Conservation (phyloP, 139 green algal genomes). For the Chlorella sp. region DNA sequence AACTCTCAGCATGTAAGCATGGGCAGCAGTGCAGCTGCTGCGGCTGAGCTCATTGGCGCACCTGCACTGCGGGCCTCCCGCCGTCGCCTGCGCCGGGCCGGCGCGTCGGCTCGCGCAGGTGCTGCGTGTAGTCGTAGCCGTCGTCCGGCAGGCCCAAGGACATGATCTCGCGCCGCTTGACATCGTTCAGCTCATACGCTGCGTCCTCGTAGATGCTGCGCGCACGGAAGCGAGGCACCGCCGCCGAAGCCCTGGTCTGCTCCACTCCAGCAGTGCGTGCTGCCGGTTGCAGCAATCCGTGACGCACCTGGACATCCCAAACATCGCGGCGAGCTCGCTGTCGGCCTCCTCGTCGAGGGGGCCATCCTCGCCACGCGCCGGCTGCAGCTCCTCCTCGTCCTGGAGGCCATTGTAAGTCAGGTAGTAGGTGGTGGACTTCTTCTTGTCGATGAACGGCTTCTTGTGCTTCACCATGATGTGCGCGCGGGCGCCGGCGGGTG, state of each 20-base stretch:
- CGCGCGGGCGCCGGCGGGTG: not conserved
- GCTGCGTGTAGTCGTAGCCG: slow-evolving; percentile 92
- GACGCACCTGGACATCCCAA: not conserved
- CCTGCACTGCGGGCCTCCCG: not conserved
- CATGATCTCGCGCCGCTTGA: slow-evolving; percentile 61
- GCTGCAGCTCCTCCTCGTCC: slow-evolving; percentile 9
- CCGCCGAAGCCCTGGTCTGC: not conserved
- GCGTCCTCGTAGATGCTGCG: slow-evolving; percentile 1
- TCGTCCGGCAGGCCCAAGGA: slow-evolving; percentile 88
- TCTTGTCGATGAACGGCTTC: slow-evolving; percentile 85
- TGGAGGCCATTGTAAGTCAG: slow-evolving; percentile 31
- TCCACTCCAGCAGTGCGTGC: too few relatives aligned
- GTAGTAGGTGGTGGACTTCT: slow-evolving; percentile 61
- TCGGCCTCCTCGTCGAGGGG: not conserved
- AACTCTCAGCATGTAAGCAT: too few relatives aligned
- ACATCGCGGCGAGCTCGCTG: not conserved
- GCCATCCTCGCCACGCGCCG: not conserved
- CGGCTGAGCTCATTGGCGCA: not conserved
- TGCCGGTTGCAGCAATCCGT: not conserved
- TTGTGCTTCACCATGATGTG: slow-evolving; percentile 49
- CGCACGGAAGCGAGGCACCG: not conserved
- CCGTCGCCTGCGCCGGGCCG: not conserved
- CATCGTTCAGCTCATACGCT: slow-evolving; percentile 29
- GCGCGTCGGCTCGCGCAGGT: slow-evolving; percentile 55
- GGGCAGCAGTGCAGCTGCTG: not conserved